Percentiles rank a stretch among this genome's conserved stretches.
Conservation (phyloP, 805 yeast species). For the Kazachstania viticola region DNA sequence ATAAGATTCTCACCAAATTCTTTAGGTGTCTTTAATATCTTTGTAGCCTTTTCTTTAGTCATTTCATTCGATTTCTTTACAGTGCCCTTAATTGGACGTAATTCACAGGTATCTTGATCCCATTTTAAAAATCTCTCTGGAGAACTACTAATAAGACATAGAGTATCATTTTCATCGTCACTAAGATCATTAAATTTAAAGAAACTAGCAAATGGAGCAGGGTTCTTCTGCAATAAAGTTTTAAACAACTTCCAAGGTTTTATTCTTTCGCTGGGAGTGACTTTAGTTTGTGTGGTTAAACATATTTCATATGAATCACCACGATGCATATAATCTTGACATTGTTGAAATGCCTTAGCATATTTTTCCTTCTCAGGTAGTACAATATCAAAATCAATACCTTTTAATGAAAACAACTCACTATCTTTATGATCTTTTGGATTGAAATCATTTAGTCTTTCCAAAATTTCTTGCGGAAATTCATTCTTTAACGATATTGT, state of each 20-base stretch:
- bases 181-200: constrained; percentile 40
- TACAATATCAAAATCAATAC: constrained; percentile 23
- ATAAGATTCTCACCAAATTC: constrained; percentile 92
- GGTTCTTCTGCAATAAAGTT: constrained; percentile 58
- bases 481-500: constrained; percentile 39
- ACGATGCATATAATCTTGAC: constrained; percentile 54
- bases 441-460: constrained; percentile 3
- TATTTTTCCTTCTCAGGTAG: constrained; percentile 48
- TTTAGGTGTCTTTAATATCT: constrained; percentile 67
- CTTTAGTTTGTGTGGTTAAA: constrained; percentile 62
- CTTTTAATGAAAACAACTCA: not conserved
- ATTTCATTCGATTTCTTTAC: constrained; percentile 54
- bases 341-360: constrained; percentile 39
- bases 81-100: constrained; percentile 95
- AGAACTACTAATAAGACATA: constrained; percentile 66
- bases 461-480: constrained; percentile 19
- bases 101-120: constrained; percentile 53
- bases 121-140: constrained; percentile 90
- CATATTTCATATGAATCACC: constrained; percentile 96
- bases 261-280: constrained; percentile 38
- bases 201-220: constrained; percentile 86
- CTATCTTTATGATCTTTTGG: constrained; percentile 5
- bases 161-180: constrained; percentile 38
- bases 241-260: constrained; percentile 75
- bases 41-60: constrained; percentile 46